These are phyloP conservation scores for Borealophlyctis nickersoniae DNA, from an alignment of 192 early-diverging fungal genomes.

Conservation along the genomic window DNA sequence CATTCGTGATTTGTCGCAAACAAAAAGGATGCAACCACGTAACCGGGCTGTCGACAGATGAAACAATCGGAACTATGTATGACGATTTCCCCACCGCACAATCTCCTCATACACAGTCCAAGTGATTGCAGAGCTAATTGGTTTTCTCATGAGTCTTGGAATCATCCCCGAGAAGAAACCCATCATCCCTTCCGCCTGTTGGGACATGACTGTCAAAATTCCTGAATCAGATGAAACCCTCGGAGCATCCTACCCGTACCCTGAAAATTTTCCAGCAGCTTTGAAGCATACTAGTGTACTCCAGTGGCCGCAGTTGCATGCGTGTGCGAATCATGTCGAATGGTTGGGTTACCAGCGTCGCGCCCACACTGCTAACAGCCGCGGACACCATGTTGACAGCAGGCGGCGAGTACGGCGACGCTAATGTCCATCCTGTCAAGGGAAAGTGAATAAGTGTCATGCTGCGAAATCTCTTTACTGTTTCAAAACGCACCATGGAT, in stretches of 20 bases:
- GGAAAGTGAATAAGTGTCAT: not conserved
- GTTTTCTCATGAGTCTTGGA: conserved; percentile 78
- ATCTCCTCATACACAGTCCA: conserved; percentile 93
- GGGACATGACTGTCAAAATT: not conserved
- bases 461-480: not conserved
- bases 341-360: conserved; percentile 83
- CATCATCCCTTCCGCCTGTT: conserved; percentile 66
- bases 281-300: conserved; percentile 56
- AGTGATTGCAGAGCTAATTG: conserved; percentile 78
- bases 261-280: conserved; percentile 44
- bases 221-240: not conserved
- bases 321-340: conserved; percentile 93
- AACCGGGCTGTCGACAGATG: too few relatives aligned
- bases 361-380: conserved; percentile 64
- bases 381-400: conserved; percentile 63
- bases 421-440: not conserved
- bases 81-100: too few relatives aligned
- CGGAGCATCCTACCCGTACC: conserved; percentile 17
- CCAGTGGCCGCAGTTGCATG: conserved; percentile 79
- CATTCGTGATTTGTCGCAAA: too few relatives aligned
- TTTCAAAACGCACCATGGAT: conserved; percentile 32
- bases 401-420: conserved; percentile 15
- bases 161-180: conserved; percentile 84
- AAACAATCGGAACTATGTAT: too few relatives aligned
- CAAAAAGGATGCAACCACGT: too few relatives aligned